Evolutionary conservation across 2,329 filamentous ascomycete genomes (phyloP), one percentile per base, ranked within the genome.

Genomic region (Neospermospora avenae): DNA sequence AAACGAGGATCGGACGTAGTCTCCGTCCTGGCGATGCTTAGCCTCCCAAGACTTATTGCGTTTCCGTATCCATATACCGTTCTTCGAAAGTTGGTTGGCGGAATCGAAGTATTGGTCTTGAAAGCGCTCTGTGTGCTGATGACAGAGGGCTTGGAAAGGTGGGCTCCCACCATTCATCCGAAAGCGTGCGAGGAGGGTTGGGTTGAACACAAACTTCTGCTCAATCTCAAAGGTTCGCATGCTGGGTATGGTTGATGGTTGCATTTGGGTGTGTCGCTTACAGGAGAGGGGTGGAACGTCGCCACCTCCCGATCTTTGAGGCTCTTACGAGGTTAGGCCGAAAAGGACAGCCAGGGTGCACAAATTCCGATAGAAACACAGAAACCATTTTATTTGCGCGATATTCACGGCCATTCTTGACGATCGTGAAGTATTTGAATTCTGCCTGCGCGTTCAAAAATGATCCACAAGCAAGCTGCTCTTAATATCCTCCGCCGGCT

Each of bases 91-190:
- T 49, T 28, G 45, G 24, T 49, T 49, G 28, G 45, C 45, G n/a
- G 45, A 49, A 49, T 49, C 45, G 45, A 49, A 49, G n/a, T 49
- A 49, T 49, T 49, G 18, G 45, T 49, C 45, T 25, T 34, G 28
- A 18, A 49, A 49, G 45, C 45, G 22, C 45, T 49, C 20, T 14
- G 20, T 49, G 45, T 18, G 45, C 45, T 49, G n/a, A 49, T 49
- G 45, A 25, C 24, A 25, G 24, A 49, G 45, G 28, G 24, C 14
- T 25, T 18, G 45, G 45, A 49, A 49, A 14, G 28, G 45, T 25
- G n/a, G 45, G 22, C 28, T 49, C 22, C 45, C 45, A 34, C 28
- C 13, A 22, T 49, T 49, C 28, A 14, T 49, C n/a, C 45, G 28
- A 34, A 49, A 49, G 45, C 45, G 44, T 46, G 44, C 24, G 24